Conservation (phyloP, 1,284 basidiomycete species). For the Ganoderma boninense region DNA sequence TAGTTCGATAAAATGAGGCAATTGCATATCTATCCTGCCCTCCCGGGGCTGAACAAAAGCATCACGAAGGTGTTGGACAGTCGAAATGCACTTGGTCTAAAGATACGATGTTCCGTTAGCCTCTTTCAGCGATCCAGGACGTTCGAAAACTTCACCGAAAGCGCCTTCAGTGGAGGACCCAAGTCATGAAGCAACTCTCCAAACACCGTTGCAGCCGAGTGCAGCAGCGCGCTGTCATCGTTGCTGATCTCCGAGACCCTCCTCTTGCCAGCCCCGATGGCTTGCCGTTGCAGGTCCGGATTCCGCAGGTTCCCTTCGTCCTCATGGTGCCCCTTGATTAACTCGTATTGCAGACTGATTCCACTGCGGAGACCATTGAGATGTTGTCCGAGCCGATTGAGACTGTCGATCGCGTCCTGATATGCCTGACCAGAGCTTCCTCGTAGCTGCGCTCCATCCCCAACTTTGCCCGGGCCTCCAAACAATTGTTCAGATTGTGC, state of each 20-base stretch:
- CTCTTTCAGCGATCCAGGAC: slow-evolving; percentile 1
- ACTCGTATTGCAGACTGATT: slow-evolving; percentile 82
- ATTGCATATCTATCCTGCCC: slow-evolving; percentile 46
- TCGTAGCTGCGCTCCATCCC: slow-evolving; percentile 36
- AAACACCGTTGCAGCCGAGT: slow-evolving; percentile 80
- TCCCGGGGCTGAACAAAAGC: slow-evolving; percentile 59
- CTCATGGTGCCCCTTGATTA: slow-evolving; percentile 73
- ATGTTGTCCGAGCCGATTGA: slow-evolving; percentile 92
- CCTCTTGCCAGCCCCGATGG: slow-evolving; percentile 39
- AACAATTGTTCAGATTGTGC: slow-evolving; percentile 84
- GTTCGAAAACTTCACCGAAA: slow-evolving; percentile 61
- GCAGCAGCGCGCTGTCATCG: slow-evolving; percentile 65
- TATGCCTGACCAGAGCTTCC: slow-evolving; percentile 68
- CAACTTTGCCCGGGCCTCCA: slow-evolving; percentile 48
- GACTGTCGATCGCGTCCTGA: slow-evolving; percentile 82
- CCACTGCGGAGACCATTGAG: slow-evolving; percentile 87
- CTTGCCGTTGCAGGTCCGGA: slow-evolving; percentile 27
- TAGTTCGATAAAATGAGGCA: slow-evolving; percentile 69
- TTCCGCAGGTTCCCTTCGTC: slow-evolving; percentile 54
- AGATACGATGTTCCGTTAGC: background rate
- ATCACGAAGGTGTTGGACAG: slow-evolving; percentile 67
- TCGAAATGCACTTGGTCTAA: slow-evolving; percentile 67
- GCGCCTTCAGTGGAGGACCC: slow-evolving; percentile 77
- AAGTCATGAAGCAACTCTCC: slow-evolving; percentile 85
- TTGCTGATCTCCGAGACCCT: slow-evolving; percentile 49